Evolutionary conservation across 768 basidiomycete genomes (phyloP).

Genomic region (Paxillus ammoniavirescens): DNA sequence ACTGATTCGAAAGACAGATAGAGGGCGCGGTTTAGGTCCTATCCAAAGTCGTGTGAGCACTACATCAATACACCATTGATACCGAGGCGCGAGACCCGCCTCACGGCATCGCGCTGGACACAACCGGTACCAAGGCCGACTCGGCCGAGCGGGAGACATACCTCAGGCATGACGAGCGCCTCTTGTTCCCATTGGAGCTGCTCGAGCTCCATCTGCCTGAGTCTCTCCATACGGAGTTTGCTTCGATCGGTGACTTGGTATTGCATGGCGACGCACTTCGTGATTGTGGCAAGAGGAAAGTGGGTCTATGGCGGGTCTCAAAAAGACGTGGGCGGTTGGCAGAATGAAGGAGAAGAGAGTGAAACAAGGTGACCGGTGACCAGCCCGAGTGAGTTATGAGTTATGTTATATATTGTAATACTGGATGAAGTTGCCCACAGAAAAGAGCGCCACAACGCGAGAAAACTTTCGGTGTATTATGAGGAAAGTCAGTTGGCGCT

Average conservation of each 20-base stretch:
- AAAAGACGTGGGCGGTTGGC: neutral
- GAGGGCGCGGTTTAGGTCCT: conserved; percentile 33
- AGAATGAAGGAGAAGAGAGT: neutral
- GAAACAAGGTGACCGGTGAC: neutral
- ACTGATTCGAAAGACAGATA: conserved; percentile 48
- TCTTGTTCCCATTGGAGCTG: conserved; percentile 53
- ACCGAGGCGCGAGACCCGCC: neutral
- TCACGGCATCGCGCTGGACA: neutral
- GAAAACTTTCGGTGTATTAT: too few relatives aligned
- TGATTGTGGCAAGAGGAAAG: neutral
- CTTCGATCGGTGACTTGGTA: conserved; percentile 36
- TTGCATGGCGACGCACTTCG: conserved; percentile 11
- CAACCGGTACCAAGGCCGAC: too few relatives aligned
- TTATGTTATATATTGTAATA: neutral
- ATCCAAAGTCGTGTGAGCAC: conserved; percentile 11
- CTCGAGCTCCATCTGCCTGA: conserved; percentile 51
- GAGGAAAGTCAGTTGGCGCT: too few relatives aligned
- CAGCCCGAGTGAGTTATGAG: conserved; percentile 1
- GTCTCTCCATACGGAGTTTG: conserved; percentile 44
- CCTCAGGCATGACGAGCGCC: conserved; percentile 58
- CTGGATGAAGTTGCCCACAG: neutral
- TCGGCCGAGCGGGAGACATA: conserved; percentile 16
- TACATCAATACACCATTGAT: too few relatives aligned
- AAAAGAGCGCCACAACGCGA: neutral
- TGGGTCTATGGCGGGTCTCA: neutral